Conservation (phyloP, 495 filamentous ascomycete genomes). For the Cercophora newfieldiana region DNA sequence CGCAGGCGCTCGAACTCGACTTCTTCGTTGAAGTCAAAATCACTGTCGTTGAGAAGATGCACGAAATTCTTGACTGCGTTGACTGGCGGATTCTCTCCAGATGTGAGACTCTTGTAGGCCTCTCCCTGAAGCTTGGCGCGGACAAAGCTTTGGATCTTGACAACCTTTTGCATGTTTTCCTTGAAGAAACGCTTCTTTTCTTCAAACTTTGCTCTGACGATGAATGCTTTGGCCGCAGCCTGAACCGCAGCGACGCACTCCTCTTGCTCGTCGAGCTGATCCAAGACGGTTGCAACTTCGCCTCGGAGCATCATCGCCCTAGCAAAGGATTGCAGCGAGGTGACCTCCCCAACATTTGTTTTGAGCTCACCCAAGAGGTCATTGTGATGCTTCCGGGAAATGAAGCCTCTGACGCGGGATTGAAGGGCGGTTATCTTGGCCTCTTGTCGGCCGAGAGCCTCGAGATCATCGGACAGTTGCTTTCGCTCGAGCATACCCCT, state of each 20-base stretch:
- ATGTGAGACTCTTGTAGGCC: conserved; percentile 93
- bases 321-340: conserved; percentile 68
- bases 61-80: conserved; percentile 97
- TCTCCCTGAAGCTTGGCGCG: conserved; percentile 91
- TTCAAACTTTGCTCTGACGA: conserved; percentile 73
- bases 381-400: conserved; percentile 53
- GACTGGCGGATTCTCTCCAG: conserved; percentile 95
- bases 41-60: conserved; percentile 94
- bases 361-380: conserved; percentile 58
- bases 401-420: conserved; percentile 63
- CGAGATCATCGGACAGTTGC: conserved; percentile 49
- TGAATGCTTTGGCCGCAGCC: conserved; percentile 66
- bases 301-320: conserved; percentile 77
- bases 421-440: conserved; percentile 66
- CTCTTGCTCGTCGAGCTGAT: conserved; percentile 79
- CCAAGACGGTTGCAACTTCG: conserved; percentile 66
- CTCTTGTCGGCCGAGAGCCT: conserved; percentile 60
- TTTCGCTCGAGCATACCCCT: conserved; percentile 56
- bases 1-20: conserved; percentile 91
- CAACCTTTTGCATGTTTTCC: conserved; percentile 97
- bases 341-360: conserved; percentile 57
- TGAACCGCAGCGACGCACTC: conserved; percentile 73
- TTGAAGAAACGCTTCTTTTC: conserved; percentile 87
- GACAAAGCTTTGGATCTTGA: conserved; percentile 97
- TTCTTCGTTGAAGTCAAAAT: conserved; percentile 98